A percentile compares a stretch with the other conserved stretches of the same genome.
phyloP scores from a whole-genome alignment of 225 moss, liverwort and hornwort genomes.

The Anthoceros angustus region DNA sequence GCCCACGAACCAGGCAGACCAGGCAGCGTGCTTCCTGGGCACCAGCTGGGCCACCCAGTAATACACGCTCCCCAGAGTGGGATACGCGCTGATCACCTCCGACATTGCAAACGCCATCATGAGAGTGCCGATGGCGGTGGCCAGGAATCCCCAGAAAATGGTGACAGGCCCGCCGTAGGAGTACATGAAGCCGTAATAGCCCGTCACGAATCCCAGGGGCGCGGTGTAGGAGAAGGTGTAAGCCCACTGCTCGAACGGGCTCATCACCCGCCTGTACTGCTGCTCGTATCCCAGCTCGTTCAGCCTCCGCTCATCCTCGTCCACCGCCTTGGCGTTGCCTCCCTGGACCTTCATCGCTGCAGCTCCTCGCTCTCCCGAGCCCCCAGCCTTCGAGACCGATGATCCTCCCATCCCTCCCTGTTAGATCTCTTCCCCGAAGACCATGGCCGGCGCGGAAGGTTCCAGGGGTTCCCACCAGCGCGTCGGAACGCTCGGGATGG shows the following conservation, averaged over 20 bases:
- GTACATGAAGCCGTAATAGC: conserved; percentile 34
- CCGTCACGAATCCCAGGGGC: conserved; percentile 28
- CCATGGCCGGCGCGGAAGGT: no score
- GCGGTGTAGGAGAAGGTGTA: conserved; percentile 35
- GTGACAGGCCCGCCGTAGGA: conserved; percentile 33
- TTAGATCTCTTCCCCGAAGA: not conserved
- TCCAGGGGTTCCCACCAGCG: no score
- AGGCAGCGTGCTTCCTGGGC: conserved; percentile 21
- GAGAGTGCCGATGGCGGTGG: conserved; percentile 23
- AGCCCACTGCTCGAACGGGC: conserved; percentile 31
- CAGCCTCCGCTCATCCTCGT: conserved; percentile 23
- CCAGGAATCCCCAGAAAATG: conserved; percentile 30
- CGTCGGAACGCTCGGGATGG: not conserved
- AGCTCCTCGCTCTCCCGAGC: no score
- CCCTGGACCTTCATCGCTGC: not conserved
- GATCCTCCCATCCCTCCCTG: not conserved
- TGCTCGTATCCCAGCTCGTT: conserved; percentile 31
- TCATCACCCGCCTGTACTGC: conserved; percentile 27
- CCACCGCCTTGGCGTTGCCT: not conserved
- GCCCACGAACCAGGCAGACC: conserved; percentile 32
- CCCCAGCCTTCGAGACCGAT: no score
- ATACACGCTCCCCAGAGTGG: conserved; percentile 29
- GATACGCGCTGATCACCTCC: conserved; percentile 25
- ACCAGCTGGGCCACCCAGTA: conserved; percentile 35
- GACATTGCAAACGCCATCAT: conserved; percentile 33